Percentiles rank a stretch among this genome's conserved stretches.
These are phyloP conservation scores for Alisma plantagoaquatica DNA, from an alignment of 106 monocot species.

Conservation along the genomic window DNA sequence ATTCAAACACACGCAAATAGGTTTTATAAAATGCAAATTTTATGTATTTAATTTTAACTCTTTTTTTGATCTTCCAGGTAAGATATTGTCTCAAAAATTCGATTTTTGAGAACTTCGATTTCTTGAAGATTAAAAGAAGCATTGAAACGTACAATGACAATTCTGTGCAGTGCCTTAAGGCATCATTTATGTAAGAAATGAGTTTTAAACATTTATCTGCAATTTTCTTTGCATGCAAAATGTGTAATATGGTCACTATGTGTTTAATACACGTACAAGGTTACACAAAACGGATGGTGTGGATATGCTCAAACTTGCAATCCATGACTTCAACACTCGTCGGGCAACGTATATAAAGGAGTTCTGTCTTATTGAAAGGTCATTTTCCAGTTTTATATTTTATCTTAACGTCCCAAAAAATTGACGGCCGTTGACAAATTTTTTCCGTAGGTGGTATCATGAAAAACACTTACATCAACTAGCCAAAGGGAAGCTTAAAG, in stretches of 20 bases:
- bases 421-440: background rate
- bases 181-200: slow-evolving; percentile 52
- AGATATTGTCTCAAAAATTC: slow-evolving; percentile 58
- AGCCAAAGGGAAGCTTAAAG: slow-evolving; percentile 60
- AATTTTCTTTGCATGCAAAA: background rate
- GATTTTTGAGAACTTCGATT: slow-evolving; percentile 52
- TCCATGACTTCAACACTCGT: slow-evolving; percentile 45
- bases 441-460: slow-evolving; percentile 47
- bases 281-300: slow-evolving; percentile 3
- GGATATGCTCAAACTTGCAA: slow-evolving; percentile 41
- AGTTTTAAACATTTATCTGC: too few relatives aligned
- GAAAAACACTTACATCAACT: slow-evolving; percentile 69
- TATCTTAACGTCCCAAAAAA: too few relatives aligned
- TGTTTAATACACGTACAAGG: background rate
- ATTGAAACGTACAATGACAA: slow-evolving; percentile 41
- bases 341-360: slow-evolving; percentile 56
- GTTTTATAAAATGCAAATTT: too few relatives aligned
- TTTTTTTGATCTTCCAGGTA: too few relatives aligned
- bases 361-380: slow-evolving; percentile 64
- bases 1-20: too few relatives aligned
- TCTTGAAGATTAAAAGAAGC: slow-evolving; percentile 68
- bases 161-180: slow-evolving; percentile 22
- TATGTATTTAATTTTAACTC: too few relatives aligned
- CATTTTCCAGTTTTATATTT: too few relatives aligned
- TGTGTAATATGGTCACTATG: background rate